Evolutionary conservation across 495 filamentous ascomycete genomes (phyloP).

Genomic region (Talaromyces adpressus): DNA sequence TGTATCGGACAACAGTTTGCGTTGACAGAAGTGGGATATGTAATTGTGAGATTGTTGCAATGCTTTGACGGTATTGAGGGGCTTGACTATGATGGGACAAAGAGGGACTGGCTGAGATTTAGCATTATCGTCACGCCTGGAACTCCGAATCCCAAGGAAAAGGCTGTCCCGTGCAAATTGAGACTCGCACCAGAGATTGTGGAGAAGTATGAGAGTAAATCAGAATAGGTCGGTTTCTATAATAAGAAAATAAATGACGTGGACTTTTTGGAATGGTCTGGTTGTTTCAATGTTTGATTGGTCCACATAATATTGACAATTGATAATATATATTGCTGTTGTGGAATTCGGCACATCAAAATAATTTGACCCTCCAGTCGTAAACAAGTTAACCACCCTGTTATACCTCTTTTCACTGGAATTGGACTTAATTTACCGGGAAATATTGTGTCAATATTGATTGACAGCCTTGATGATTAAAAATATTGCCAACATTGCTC

Average conservation of each 20-base stretch:
- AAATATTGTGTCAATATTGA: too few species aligned
- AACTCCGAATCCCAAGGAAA: not conserved
- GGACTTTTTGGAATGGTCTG: too few species aligned
- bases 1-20: conserved; percentile 51
- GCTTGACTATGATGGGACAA: not conserved
- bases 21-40: conserved; percentile 52
- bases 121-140: not conserved
- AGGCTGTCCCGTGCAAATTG: not conserved
- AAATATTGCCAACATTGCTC: too few species aligned
- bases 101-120: not conserved
- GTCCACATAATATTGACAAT: too few species aligned
- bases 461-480: too few species aligned
- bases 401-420: too few species aligned
- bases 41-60: conserved; percentile 39
- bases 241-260: not conserved
- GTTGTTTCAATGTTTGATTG: too few species aligned
- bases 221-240: not conserved
- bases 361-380: too few species aligned
- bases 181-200: not conserved
- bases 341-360: too few species aligned
- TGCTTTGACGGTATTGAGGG: not conserved
- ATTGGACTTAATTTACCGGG: too few species aligned
- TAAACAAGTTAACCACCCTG: too few species aligned
- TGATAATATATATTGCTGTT: too few species aligned
- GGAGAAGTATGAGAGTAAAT: not conserved